These are phyloP conservation scores for Herpetospermum pedunculosum DNA, from an alignment of 306 rosid species.

Conservation along the genomic window DNA sequence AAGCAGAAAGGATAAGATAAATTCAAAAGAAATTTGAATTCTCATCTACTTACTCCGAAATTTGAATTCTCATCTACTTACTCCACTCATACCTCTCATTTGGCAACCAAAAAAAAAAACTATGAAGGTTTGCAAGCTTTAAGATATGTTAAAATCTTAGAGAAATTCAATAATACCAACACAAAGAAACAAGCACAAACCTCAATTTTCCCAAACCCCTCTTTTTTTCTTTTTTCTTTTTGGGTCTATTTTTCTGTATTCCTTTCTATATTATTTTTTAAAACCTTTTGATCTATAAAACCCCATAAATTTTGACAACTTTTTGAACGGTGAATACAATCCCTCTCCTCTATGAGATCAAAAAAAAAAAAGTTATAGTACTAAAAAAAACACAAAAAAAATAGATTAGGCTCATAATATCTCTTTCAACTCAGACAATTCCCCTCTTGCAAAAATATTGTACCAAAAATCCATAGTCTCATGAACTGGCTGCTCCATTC, in stretches of 20 bases:
- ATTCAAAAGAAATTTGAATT: too few species aligned
- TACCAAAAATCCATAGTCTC: constrained; percentile 52
- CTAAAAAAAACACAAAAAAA: not conserved
- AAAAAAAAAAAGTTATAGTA: not conserved
- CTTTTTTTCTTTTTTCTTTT: not conserved
- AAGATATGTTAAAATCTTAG: not conserved
- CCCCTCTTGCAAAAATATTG: constrained; percentile 35
- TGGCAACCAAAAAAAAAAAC: too few species aligned
- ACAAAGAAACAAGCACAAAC: not conserved
- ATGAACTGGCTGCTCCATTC: not conserved
- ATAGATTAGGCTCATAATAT: not conserved
- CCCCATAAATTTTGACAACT: not conserved
- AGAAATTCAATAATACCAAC: not conserved
- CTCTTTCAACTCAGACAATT: constrained; percentile 13
- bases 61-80: too few species aligned
- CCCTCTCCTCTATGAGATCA: not conserved
- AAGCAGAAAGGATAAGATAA: too few species aligned
- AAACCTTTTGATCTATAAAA: not conserved
- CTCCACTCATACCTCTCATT: too few species aligned
- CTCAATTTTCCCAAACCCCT: not conserved
- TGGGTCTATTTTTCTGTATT: not conserved
- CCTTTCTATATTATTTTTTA: not conserved
- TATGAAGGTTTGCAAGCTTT: too few species aligned
- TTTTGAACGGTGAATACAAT: not conserved
- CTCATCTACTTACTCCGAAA: too few species aligned